Conservation (phyloP, 2,329 filamentous ascomycete genomes). For the Cytospora chrysosperma region DNA sequence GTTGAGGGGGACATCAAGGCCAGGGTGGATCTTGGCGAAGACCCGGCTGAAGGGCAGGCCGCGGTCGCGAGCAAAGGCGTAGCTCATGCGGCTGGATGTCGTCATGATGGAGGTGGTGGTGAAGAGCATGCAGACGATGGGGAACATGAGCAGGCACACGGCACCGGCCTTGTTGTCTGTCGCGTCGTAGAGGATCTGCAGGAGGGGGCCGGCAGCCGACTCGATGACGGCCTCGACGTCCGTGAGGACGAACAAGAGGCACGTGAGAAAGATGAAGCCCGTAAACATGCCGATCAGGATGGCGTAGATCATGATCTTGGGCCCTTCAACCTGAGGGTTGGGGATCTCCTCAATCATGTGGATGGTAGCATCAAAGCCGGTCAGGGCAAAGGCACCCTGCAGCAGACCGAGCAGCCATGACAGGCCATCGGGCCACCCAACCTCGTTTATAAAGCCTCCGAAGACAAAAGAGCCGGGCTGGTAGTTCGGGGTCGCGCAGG, state of each 20-base stretch:
- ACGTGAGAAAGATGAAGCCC: conserved; percentile 47
- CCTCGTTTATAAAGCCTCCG: conserved; percentile 64
- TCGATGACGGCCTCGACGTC: conserved; percentile 51
- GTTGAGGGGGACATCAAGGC: conserved; percentile 64
- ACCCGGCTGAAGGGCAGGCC: conserved; percentile 62
- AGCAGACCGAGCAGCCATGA: conserved; percentile 56
- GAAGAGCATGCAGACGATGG: conserved; percentile 62
- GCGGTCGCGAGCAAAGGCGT: conserved; percentile 66
- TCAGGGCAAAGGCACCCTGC: conserved; percentile 50
- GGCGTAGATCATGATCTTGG: conserved; percentile 65
- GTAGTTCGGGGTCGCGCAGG: conserved; percentile 64
- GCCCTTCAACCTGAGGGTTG: conserved; percentile 53
- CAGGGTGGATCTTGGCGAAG: conserved; percentile 61
- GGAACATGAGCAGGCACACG: conserved; percentile 66
- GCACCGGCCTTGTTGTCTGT: conserved; percentile 61
- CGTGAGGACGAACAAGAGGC: conserved; percentile 63
- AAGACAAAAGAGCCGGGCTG: conserved; percentile 66
- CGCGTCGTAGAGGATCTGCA: conserved; percentile 53
- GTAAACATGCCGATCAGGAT: conserved; percentile 63
- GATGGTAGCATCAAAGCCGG: conserved; percentile 53
- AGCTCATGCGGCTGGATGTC: conserved; percentile 64
- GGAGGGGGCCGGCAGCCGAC: conserved; percentile 36
- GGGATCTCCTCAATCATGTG: conserved; percentile 61
- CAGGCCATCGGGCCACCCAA: conserved; percentile 68
- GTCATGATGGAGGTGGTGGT: conserved; percentile 65